Conservation (phyloP, 2,329 filamentous ascomycete genomes). For the Gaeumannomyces sp. region DNA sequence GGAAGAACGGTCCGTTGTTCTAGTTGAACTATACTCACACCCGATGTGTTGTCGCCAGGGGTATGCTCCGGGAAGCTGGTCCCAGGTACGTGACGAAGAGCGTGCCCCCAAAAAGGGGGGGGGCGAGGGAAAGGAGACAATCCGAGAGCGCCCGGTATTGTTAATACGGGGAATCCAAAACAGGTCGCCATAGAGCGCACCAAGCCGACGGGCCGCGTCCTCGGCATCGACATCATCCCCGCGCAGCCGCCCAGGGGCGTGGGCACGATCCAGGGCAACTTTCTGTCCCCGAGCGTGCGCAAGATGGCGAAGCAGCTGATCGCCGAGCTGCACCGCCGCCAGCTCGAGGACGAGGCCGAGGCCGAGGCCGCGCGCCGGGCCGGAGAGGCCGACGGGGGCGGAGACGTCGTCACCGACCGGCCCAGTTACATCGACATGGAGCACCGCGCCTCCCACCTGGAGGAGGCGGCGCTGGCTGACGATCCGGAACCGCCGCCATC, state of each 20-base stretch:
- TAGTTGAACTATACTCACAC: not conserved
- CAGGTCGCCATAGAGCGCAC: constrained; percentile 79
- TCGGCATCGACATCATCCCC: constrained; percentile 92
- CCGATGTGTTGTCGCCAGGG: constrained; percentile 40
- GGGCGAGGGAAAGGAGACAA: not conserved
- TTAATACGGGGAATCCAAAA: not conserved
- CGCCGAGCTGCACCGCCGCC: constrained; percentile 41
- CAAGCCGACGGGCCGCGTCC: constrained; percentile 66
- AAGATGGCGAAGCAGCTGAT: constrained; percentile 73
- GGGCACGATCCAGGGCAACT: constrained; percentile 93
- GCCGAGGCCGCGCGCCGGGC: constrained; percentile 12
- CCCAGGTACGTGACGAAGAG: constrained; percentile 45
- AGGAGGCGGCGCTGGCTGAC: constrained; percentile 19
- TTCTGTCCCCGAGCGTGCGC: constrained; percentile 70
- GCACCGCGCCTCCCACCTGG: constrained; percentile 32
- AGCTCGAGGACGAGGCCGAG: constrained; percentile 14
- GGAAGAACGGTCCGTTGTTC: not conserved
- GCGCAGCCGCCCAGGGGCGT: constrained; percentile 85
- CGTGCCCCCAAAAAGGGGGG: not conserved
- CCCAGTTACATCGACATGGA: constrained; percentile 64
- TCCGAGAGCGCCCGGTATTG: not conserved
- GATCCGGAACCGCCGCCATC: constrained; percentile 7
- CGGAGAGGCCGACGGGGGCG: constrained; percentile 13
- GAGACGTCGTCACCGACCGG: constrained; percentile 28
- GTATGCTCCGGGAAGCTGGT: constrained; percentile 71